Base-by-base conservation (phyloP, 176 grass and related monocot genomes). In the Aegilops longissima region DNA sequence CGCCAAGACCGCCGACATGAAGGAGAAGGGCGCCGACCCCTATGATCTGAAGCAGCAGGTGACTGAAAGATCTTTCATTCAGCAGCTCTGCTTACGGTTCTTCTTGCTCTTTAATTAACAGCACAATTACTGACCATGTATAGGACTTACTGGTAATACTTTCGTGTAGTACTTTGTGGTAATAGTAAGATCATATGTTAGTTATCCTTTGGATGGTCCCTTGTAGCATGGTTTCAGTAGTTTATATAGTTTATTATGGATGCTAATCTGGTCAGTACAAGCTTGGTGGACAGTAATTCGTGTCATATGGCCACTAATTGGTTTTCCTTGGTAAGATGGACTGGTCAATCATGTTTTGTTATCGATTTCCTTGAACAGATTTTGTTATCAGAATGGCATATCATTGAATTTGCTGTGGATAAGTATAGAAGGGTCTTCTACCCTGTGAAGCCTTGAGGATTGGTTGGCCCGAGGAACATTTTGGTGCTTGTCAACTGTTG, bases 1-100 rank as follows among this genome's bases (percentile, higher is more conserved):
- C 10, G 80, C 92, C 30, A 98, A 96, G 82, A 98, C 97, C 54
- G 88, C 88, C 59, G 92, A 88, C 71, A 98, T 98, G 93, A 98
- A 98, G 87, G 97, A 96, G 73, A 91, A 92, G 79, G 84, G 90
- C 38, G 94, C 97, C 56, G 97, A 98, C 52, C 90, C 93, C 21
- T 96, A 98, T 84, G 93, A 98, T 81, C 93, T 96, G 49, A 98
- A 98, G 83, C 96, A 98, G 34, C 96, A 98, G 91, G 96, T 91
- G 74, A 3, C 74, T 21, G 30, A 51, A 59, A 61, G 10, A 9
- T 62, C 16, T 58, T 2, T 8, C 51, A 54, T 54, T 54, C 54
- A 58, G 18, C 54, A 58, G 61, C 12, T 52, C 20, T 77, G 9
- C 56, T 82, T n/a, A 39, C 3, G 61, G 20, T 76, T 5, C 13